phyloP scores from a whole-genome alignment of 139 green algal genomes.

The Desmodesmus armatus region DNA sequence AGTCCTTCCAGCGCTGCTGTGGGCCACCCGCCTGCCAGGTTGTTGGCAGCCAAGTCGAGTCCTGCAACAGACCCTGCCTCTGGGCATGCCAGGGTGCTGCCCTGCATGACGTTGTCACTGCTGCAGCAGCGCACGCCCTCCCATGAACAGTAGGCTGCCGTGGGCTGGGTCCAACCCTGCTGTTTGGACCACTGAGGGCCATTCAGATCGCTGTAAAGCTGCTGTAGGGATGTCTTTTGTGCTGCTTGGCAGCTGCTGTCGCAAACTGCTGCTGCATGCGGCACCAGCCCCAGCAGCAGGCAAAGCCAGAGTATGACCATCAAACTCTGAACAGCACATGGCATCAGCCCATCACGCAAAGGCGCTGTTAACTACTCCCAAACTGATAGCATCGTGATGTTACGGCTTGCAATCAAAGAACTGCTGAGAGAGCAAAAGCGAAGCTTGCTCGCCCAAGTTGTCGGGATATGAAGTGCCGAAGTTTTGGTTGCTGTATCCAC shows the following conservation, averaged over 20 bases:
- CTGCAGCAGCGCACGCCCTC: constrained; percentile 30
- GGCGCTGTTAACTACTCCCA: too few species aligned
- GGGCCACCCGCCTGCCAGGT: constrained; percentile 16
- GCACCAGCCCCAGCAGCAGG: background rate
- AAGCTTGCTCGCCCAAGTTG: too few species aligned
- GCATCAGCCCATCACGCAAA: too few species aligned
- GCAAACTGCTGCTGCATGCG: background rate
- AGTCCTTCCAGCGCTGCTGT: constrained; percentile 14
- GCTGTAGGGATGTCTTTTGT: background rate
- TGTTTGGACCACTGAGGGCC: constrained; percentile 8
- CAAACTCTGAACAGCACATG: too few species aligned
- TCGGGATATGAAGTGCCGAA: too few species aligned
- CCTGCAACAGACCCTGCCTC: constrained; percentile 2
- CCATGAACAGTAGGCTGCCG: constrained; percentile 25
- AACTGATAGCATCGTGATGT: too few species aligned
- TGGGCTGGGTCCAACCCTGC: background rate
- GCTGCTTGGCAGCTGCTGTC: background rate
- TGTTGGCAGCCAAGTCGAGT: constrained; percentile 23
- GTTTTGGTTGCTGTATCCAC: too few species aligned
- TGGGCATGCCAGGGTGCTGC: background rate
- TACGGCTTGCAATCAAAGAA: too few species aligned
- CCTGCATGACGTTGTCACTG: background rate
- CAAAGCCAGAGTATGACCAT: too few species aligned
- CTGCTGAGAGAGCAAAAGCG: too few species aligned
- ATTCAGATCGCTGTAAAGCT: background rate